Conservation (phyloP, 257 asterid species). For the Nemophila menziesii region DNA sequence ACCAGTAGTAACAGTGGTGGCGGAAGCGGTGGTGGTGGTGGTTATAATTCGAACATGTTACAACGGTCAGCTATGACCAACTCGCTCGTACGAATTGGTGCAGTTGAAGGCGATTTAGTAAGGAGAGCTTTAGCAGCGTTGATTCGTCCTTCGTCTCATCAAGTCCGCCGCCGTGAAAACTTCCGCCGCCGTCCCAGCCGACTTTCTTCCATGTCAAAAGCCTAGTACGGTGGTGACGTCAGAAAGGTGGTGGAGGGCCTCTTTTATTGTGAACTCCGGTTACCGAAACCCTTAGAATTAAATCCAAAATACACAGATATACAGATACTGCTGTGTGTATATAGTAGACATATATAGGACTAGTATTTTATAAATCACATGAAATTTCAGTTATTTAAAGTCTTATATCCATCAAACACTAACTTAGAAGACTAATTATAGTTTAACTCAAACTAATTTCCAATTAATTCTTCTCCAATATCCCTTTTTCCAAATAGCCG, state of each 20-base stretch:
- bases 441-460: neutral
- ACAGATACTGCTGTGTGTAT: conserved; percentile 4
- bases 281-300: conserved; percentile 2
- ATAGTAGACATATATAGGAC: conserved; percentile 1
- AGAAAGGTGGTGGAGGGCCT: neutral
- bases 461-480: too few species aligned
- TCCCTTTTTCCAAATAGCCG: neutral
- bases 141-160: conserved; percentile 46
- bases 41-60: conserved; percentile 28
- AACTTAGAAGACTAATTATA: too few species aligned
- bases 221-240: neutral
- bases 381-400: neutral
- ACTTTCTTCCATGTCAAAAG: conserved; percentile 26
- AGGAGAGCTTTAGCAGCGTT: conserved; percentile 44
- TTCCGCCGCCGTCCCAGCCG: conserved; percentile 40
- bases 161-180: conserved; percentile 41
- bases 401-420: neutral
- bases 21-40: neutral
- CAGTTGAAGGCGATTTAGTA: conserved; percentile 41
- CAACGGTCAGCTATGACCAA: conserved; percentile 44
- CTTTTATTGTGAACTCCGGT: conserved; percentile 6
- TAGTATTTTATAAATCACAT: neutral
- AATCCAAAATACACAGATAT: conserved; percentile 4
- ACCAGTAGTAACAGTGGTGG: neutral
- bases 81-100: conserved; percentile 35